phyloP scores from a whole-genome alignment of 371 early-diverging fungal genomes.

The Funneliformis caledonium region DNA sequence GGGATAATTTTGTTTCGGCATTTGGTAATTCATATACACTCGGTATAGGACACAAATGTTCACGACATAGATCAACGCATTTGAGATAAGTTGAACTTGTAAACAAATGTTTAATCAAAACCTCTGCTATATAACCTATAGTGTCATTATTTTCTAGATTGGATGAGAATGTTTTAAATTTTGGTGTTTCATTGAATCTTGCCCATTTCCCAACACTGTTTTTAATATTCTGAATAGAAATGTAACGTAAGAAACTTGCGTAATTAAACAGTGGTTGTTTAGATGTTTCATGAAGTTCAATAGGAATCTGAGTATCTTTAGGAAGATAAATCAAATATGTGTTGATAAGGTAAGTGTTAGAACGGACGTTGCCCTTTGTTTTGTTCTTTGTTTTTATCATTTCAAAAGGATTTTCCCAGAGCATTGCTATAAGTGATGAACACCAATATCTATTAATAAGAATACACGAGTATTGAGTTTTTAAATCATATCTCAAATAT shows the following conservation, averaged over 20 bases:
- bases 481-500: not conserved
- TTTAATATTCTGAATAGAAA: not conserved
- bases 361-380: too few species aligned
- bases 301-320: not conserved
- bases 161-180: not conserved
- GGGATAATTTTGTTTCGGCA: not conserved
- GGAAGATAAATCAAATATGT: not conserved
- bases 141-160: not conserved
- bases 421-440: not conserved
- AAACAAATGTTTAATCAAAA: not conserved
- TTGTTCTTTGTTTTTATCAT: not conserved
- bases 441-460: not conserved
- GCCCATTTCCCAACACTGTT: not conserved
- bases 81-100: not conserved
- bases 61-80: not conserved
- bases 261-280: not conserved
- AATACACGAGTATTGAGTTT: not conserved
- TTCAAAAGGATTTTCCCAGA: conserved; percentile 8
- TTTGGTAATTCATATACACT: not conserved
- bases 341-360: not conserved
- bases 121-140: not conserved
- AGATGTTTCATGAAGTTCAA: not conserved
- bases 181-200: not conserved
- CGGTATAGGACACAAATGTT: not conserved
- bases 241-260: not conserved